Base-by-base conservation (phyloP, 2,329 filamentous ascomycete genomes). In the Teratosphaeria viscida region DNA sequence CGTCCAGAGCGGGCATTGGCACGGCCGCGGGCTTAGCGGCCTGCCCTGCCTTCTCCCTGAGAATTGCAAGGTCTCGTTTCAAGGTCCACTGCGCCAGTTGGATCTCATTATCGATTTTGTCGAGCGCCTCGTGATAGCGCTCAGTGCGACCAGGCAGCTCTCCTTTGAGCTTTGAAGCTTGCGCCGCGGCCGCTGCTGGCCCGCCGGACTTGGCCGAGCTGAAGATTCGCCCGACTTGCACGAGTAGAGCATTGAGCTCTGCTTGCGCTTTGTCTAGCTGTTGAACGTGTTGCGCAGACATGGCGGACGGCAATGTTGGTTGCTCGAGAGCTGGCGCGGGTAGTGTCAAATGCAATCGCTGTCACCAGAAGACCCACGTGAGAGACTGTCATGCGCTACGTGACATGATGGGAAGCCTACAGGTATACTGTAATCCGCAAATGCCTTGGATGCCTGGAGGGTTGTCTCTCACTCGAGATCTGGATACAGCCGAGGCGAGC, bases 51-150 rank as follows among this genome's bases (percentile, higher is more conserved):
- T 64, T 64, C 35, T 69, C 67, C 23, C 68, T 67, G 49, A 63
- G 66, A 1, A 71, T 35, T 14, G 70, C 71, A 3, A 75, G 66
- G 55, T 75, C 71, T 47, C 69, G 69, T 12, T 70, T 66, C 65
- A 75, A 67, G 7, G 74, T 69, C 10, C 62, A 57, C 56, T 69
- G 63, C 14, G 72, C 71, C 16, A 65, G 55, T 63, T 69, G 67
- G 55, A 81, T 66, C 57, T 81, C 74, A 53, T 73, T 72, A 64
- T 81, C 78, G 14, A 82, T 72, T 60, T 76, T 72, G 67, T 82
- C 79, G n/a, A 81, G 74, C n/a, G 76, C 75, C 54, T 78, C 73
- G 64, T 82, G 77, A 61, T 78, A 81, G 63, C 74, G 70, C 37
- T 72, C 70, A 16, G 72, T 69, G 32, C 76, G 76, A 16, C 66